Conservation (phyloP, 192 early-diverging fungal species). For the Phlyctochytrium bullatum region DNA sequence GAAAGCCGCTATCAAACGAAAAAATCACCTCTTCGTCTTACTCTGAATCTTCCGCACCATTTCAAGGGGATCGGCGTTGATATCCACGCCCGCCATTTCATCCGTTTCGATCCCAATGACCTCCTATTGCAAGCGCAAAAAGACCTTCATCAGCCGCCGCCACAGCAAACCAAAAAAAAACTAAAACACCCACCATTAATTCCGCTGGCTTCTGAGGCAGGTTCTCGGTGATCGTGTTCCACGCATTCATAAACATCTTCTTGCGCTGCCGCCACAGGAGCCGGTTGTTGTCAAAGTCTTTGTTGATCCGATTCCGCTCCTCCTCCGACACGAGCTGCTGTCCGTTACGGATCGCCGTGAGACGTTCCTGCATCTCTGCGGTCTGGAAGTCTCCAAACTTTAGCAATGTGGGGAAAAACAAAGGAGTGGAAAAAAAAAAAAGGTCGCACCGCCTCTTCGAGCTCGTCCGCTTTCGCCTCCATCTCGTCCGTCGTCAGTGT, state of each 20-base stretch:
- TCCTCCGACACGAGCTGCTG: slow-evolving; percentile 22
- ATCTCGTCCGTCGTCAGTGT: not conserved
- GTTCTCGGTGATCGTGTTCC: slow-evolving; percentile 48
- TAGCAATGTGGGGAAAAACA: not conserved
- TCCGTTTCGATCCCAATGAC: slow-evolving; percentile 62
- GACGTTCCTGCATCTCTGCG: slow-evolving; percentile 15
- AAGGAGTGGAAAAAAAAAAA: not conserved
- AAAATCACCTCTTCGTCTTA: too few relatives aligned
- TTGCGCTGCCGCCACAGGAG: slow-evolving; percentile 57
- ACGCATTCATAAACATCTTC: slow-evolving; percentile 55
- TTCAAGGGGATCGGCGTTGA: slow-evolving; percentile 36
- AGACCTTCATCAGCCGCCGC: slow-evolving; percentile 28
- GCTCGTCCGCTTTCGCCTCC: not conserved
- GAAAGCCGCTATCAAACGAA: too few relatives aligned
- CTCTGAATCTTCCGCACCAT: not conserved
- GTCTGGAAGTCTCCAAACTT: slow-evolving; percentile 17
- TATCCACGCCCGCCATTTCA: slow-evolving; percentile 42
- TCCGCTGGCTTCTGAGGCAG: slow-evolving; percentile 50
- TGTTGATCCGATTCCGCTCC: slow-evolving; percentile 29
- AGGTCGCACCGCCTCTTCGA: not conserved
- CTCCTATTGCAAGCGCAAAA: slow-evolving; percentile 56
- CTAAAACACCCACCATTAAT: slow-evolving; percentile 34
- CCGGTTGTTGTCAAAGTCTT: slow-evolving; percentile 35
- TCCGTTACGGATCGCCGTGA: slow-evolving; percentile 25
- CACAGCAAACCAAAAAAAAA: not conserved